Evolutionary conservation across 257 asterid species (phyloP).

Genomic region (Cruciata laevipes): DNA sequence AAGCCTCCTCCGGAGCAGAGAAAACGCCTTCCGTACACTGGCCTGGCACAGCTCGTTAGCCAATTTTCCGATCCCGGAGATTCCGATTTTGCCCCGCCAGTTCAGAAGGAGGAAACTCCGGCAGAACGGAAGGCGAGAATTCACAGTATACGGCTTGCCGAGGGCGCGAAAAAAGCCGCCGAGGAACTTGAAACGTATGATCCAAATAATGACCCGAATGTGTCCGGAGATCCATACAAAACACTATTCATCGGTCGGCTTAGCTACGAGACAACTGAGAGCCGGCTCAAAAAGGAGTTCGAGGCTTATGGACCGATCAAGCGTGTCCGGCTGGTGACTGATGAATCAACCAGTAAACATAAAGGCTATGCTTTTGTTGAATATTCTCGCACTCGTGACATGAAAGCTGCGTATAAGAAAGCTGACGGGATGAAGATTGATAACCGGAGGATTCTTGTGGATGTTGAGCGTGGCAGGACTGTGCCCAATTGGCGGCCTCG

Average conservation of each 20-base stretch:
- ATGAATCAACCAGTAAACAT: conserved; percentile 67
- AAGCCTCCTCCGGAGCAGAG: conserved; percentile 92
- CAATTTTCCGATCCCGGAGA: conserved; percentile 81
- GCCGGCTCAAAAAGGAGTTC: conserved; percentile 91
- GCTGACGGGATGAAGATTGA: conserved; percentile 20
- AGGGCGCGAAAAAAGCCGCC: conserved; percentile 84
- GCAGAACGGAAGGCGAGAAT: conserved; percentile 78
- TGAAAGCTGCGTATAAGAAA: conserved; percentile 42
- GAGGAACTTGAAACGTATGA: conserved; percentile 89
- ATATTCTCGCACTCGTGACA: conserved; percentile 77
- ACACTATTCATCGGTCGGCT: conserved; percentile 90
- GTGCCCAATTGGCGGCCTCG: conserved; percentile 99
- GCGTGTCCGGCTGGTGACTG: conserved; percentile 85
- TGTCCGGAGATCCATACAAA: conserved; percentile 92
- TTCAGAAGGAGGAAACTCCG: conserved; percentile 86
- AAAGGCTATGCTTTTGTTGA: conserved; percentile 97
- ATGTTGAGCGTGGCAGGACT: conserved; percentile 99
- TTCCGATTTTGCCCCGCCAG: conserved; percentile 76
- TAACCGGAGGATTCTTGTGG: conserved; percentile 90
- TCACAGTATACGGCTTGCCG: conserved; percentile 72
- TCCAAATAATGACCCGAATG: conserved; percentile 69
- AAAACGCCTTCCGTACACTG: conserved; percentile 79
- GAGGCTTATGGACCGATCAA: conserved; percentile 98
- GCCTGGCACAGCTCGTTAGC: conserved; percentile 71
- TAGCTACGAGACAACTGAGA: conserved; percentile 86